Evolutionary conservation across 257 asterid genomes (phyloP).

Genomic region (Buddleja alternifolia): DNA sequence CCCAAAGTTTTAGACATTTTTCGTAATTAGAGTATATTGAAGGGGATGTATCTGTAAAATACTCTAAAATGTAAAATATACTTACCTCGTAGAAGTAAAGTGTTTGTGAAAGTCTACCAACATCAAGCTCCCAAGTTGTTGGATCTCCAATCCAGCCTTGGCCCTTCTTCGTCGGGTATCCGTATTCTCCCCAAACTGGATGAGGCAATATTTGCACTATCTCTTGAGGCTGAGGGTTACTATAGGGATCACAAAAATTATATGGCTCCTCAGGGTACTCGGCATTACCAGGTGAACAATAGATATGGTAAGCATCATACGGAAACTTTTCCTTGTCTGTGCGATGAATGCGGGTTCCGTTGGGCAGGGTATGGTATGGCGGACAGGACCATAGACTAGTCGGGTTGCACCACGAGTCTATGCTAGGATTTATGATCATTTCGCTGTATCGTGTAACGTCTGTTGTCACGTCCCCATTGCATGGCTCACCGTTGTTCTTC

Average conservation of each 20-base stretch:
- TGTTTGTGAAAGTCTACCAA: slow-evolving; percentile 57
- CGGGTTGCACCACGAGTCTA: slow-evolving; percentile 51
- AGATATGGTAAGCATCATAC: slow-evolving; percentile 55
- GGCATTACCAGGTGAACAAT: slow-evolving; percentile 65
- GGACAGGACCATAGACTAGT: slow-evolving; percentile 43
- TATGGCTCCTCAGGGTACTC: slow-evolving; percentile 47
- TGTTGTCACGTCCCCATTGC: no score
- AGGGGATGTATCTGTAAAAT: no score
- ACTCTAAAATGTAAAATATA: no score
- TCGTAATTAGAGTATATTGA: no score
- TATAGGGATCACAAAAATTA: slow-evolving; percentile 52
- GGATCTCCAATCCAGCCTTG: slow-evolving; percentile 70
- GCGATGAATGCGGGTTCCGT: slow-evolving; percentile 53
- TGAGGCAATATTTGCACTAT: slow-evolving; percentile 64
- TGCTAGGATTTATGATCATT: slow-evolving; percentile 58
- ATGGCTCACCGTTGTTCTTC: no score
- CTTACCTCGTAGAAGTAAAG: slow-evolving; percentile 63
- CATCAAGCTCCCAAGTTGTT: slow-evolving; percentile 65
- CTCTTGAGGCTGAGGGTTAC: slow-evolving; percentile 72
- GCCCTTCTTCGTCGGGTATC: no score
- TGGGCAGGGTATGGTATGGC: slow-evolving; percentile 56
- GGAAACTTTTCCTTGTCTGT: slow-evolving; percentile 41
- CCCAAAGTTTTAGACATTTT: no score
- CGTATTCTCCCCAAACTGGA: no score
- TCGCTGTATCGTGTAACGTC: no score